These are phyloP conservation scores for Candida germanica DNA, from an alignment of 805 yeast species.

Conservation along the genomic window DNA sequence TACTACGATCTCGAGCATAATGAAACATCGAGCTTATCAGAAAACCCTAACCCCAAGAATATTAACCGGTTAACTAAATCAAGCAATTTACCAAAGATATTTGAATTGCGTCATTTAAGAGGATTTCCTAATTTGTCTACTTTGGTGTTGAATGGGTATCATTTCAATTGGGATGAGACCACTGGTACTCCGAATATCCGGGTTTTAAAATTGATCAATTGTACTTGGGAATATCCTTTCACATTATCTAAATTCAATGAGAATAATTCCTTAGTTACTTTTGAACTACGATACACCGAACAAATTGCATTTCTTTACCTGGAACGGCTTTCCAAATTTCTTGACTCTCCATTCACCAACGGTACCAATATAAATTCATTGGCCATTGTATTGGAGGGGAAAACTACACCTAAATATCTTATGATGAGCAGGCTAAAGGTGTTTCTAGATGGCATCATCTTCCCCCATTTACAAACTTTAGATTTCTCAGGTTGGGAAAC, in stretches of 20 bases:
- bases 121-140: conserved; percentile 31
- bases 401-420: conserved; percentile 9
- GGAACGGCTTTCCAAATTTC: conserved; percentile 34
- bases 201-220: conserved; percentile 33
- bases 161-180: conserved; percentile 38
- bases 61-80: conserved; percentile 10
- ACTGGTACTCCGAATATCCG: neutral
- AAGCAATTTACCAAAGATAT: conserved; percentile 24
- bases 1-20: conserved; percentile 22
- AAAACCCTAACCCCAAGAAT: conserved; percentile 18
- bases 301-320: conserved; percentile 33
- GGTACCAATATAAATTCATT: conserved; percentile 15
- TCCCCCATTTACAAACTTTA: conserved; percentile 12
- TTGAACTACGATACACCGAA: conserved; percentile 24
- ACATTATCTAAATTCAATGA: conserved; percentile 35
- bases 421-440: conserved; percentile 10
- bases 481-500: conserved; percentile 15
- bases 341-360: conserved; percentile 18
- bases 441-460: conserved; percentile 8
- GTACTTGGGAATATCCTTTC: conserved; percentile 60
- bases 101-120: conserved; percentile 43
- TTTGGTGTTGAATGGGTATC: conserved; percentile 38
- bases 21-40: conserved; percentile 12
- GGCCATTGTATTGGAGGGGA: conserved; percentile 13
- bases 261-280: conserved; percentile 18